Base-by-base conservation (phyloP, 495 filamentous ascomycete genomes). In the Terfezia boudieri region DNA sequence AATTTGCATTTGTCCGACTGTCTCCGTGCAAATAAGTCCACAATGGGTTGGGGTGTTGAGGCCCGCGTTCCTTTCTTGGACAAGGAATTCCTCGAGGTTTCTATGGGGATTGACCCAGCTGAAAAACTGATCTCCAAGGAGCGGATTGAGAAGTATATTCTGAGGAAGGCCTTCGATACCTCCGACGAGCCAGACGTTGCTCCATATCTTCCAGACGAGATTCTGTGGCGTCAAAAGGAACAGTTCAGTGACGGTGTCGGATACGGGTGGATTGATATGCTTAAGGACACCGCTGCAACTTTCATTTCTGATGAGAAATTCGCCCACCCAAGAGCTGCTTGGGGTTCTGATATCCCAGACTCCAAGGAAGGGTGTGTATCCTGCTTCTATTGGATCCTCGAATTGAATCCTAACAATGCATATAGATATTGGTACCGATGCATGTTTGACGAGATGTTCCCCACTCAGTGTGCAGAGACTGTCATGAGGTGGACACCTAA, bases 391-490 rank as follows among this genome's bases (percentile, higher is more conserved):
- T 2, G 5, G 2, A 26, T 26, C 2, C 26, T 26, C 5, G 26
- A 26, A 49, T 55, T n/a, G 38, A 9, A 37, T 46, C 38, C 2
- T 12, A 12, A 8, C 14, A 12, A 8, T 17, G 22, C 37, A 17
- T 32, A 2, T 46, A 61, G 81, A 16, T 93, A 95, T 73, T 96
- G 90, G 92, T 98, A 98, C 73, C 81, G 90, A 59, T 70, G 65
- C 62, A 96, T 98, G 86, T 98, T 96, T 66, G 90, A 98, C 67
- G 90, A 98, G 74, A 88, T 86, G 68, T 98, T 96, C 76, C 92
- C 92, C 41, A 72, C 80, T 23, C 80, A 82, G 63, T 94, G 88
- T 68, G 90, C 92, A 26, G 77, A 74, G 20, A 96, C 92, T 37
- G 90, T 98, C 46, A 83, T 85, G 84, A 76, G 92, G 56, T 98